Base-by-base conservation (phyloP, 2,329 filamentous ascomycete genomes). In the Colletotrichum falcatum region DNA sequence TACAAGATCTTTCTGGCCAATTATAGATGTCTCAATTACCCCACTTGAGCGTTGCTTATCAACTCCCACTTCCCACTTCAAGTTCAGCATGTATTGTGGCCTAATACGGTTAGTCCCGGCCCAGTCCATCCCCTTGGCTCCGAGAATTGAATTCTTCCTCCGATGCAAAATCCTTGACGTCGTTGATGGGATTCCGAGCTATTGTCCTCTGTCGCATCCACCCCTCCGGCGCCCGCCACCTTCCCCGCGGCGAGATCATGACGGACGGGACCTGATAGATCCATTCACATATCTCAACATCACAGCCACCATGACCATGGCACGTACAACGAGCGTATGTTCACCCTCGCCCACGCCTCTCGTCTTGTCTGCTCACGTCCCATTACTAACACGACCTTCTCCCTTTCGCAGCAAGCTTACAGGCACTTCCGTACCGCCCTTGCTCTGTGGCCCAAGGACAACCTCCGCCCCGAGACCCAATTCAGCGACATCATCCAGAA, bases 401-500 rank as follows among this genome's bases (percentile, higher is more conserved):
- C 23, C 20, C 53, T 33, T 55, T 16, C 11, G 42, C 72, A 87
- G 85, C 78, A 81, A 75, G 81, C 80, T 46, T 81, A 82, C 72
- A 81, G 80, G 74, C 84, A 85, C 74, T 83, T 87, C 79, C 81
- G 85, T 54, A 83, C 84, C 64, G 83, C 84, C 35, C 81, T 89
- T 65, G 81, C 85, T 67, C 84, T 84, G 73, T 92, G 90, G 90
- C 90, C 90, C 55, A 86, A 87, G 75, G 90, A 92, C 76, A 82
- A 83, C 68, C 83, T 92, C 54, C 88, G 90, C 0, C 90, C 90
- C 9, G 85, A 90, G 68, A 84, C 87, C 77, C 89, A 91, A 78
- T 85, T 92, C 74, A 88, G 88, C 75, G 84, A 88, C 73, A 83
- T 88, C 42, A 80, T 92, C 59, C 78, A 78, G 28, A 81, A 82